A percentile compares a stretch with the other conserved stretches of the same genome.
phyloP scores from a whole-genome alignment of 2,329 filamentous ascomycete genomes.

The Laburnicola sp. region DNA sequence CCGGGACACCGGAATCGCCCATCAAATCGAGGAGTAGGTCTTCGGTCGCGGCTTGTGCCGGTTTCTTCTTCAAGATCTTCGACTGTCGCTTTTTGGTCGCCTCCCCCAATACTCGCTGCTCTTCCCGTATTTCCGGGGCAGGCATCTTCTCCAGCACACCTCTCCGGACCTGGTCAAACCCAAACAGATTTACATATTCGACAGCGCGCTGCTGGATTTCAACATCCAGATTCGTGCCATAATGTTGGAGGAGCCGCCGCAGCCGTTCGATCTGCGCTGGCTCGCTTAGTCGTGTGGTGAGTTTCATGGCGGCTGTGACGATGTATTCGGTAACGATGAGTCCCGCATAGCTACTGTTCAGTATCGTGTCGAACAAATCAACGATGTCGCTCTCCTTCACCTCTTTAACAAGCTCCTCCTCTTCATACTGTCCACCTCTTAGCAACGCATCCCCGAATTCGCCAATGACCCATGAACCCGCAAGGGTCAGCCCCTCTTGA shows the following conservation, averaged over 20 bases:
- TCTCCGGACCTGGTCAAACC: slow-evolving; percentile 79
- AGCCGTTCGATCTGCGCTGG: slow-evolving; percentile 84
- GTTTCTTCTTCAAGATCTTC: slow-evolving; percentile 68
- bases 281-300: slow-evolving; percentile 85
- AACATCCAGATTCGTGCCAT: slow-evolving; percentile 86
- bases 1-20: slow-evolving; percentile 69
- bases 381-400: slow-evolving; percentile 89
- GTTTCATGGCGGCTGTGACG: slow-evolving; percentile 89
- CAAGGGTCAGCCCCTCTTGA: slow-evolving; percentile 90
- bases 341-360: slow-evolving; percentile 92
- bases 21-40: slow-evolving; percentile 92
- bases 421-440: slow-evolving; percentile 86
- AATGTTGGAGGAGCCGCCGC: slow-evolving; percentile 72
- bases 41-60: slow-evolving; percentile 82
- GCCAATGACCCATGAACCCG: slow-evolving; percentile 95
- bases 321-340: slow-evolving; percentile 95
- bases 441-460: slow-evolving; percentile 94
- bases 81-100: slow-evolving; percentile 60
- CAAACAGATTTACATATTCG: slow-evolving; percentile 94
- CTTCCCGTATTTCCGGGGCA: slow-evolving; percentile 92
- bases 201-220: slow-evolving; percentile 96
- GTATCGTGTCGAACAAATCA: slow-evolving; percentile 86
- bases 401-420: slow-evolving; percentile 81
- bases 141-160: slow-evolving; percentile 98
- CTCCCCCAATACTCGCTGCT: slow-evolving; percentile 86